Percentiles rank a stretch among this genome's conserved stretches.
Evolutionary conservation across 2,329 filamentous ascomycete genomes (phyloP).

Genomic region (Xylariaceae sp.): DNA sequence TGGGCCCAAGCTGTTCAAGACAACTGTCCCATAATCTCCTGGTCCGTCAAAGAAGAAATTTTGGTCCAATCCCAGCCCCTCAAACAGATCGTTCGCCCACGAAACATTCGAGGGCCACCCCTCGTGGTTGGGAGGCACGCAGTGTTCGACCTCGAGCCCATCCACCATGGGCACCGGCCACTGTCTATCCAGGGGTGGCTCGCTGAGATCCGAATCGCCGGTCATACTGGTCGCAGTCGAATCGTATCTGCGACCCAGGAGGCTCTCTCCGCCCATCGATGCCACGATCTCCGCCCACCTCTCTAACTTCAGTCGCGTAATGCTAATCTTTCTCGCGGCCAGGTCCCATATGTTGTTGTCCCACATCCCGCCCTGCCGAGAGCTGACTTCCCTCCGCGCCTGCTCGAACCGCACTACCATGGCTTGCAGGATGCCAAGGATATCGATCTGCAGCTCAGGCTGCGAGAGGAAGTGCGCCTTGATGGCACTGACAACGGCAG

Average conservation of each 20-base stretch:
- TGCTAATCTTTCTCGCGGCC: slow-evolving; percentile 42
- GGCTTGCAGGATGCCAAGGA: slow-evolving; percentile 36
- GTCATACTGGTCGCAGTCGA: slow-evolving; percentile 1
- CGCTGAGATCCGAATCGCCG: slow-evolving; percentile 1
- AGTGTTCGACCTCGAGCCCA: slow-evolving; percentile 3
- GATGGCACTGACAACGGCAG: slow-evolving; percentile 36
- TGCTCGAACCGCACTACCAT: slow-evolving; percentile 41
- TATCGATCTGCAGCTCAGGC: slow-evolving; percentile 40
- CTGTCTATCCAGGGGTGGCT: background rate
- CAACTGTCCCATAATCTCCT: slow-evolving; percentile 16
- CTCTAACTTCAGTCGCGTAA: slow-evolving; percentile 42
- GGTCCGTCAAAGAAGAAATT: slow-evolving; percentile 24
- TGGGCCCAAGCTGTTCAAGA: slow-evolving; percentile 14
- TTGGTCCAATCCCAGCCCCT: slow-evolving; percentile 21
- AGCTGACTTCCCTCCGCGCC: slow-evolving; percentile 23
- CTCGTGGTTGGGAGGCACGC: slow-evolving; percentile 4
- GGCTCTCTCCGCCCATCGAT: slow-evolving; percentile 26
- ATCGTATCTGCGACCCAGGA: background rate
- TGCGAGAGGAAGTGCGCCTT: slow-evolving; percentile 38
- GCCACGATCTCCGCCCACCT: slow-evolving; percentile 43
- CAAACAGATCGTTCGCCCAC: slow-evolving; percentile 23
- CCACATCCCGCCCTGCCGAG: slow-evolving; percentile 21
- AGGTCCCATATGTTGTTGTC: slow-evolving; percentile 46
- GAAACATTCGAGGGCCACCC: slow-evolving; percentile 15
- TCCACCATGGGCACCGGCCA: slow-evolving; percentile 9